Evolutionary conservation across 73 alveolate genomes (phyloP).

Genomic region (Effrenium voratum): DNA sequence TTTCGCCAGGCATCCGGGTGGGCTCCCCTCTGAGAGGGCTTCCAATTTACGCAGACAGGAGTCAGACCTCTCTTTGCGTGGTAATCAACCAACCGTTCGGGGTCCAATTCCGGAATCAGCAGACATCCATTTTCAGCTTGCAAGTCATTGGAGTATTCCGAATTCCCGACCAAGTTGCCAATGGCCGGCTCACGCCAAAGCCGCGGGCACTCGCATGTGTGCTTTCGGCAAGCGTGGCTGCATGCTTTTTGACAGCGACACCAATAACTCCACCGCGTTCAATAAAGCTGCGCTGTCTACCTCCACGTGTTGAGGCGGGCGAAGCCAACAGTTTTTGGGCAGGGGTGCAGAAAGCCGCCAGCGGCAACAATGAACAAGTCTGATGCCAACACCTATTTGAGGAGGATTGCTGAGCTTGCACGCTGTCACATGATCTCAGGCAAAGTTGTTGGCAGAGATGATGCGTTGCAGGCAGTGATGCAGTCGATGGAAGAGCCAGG

Average conservation of each 20-base stretch:
- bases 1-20: too few species aligned
- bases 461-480: conserved; percentile 10
- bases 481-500: background rate
- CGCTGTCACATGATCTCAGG: background rate
- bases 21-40: too few species aligned
- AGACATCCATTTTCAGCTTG: too few species aligned
- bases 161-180: background rate
- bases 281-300: conserved; percentile 3
- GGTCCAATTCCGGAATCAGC: too few species aligned
- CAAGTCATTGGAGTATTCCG: background rate
- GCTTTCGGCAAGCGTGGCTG: conserved; percentile 41
- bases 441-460: conserved; percentile 15
- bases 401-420: background rate
- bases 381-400: background rate
- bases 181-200: conserved; percentile 6
- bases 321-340: conserved; percentile 8
- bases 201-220: conserved; percentile 12
- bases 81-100: too few species aligned
- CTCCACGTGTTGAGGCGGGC: conserved; percentile 28
- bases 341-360: conserved; percentile 12
- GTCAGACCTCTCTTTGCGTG: too few species aligned
- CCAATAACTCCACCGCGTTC: conserved; percentile 14
- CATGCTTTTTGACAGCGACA: conserved; percentile 34
- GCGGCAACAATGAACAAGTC: conserved; percentile 1
- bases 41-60: too few species aligned